Evolutionary conservation across 2,329 filamentous ascomycete genomes (phyloP).

Genomic region (Talaromyces sp.): DNA sequence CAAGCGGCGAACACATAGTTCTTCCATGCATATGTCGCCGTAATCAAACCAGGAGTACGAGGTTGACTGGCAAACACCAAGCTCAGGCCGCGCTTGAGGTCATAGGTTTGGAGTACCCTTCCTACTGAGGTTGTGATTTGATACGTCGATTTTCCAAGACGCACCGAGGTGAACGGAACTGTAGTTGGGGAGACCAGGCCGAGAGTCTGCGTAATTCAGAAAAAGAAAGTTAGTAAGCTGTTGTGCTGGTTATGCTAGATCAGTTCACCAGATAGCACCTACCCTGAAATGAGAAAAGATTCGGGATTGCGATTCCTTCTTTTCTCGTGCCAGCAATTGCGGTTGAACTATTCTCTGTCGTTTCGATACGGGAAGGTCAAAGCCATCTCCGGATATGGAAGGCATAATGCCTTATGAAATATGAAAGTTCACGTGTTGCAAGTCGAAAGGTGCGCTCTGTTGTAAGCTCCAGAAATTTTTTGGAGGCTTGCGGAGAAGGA

Average conservation of each 20-base stretch:
- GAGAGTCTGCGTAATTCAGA: constrained; percentile 63
- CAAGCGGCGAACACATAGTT: constrained; percentile 86
- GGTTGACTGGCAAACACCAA: constrained; percentile 91
- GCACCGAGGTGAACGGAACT: constrained; percentile 85
- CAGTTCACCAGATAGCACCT: constrained; percentile 35
- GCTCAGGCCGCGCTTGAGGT: constrained; percentile 82
- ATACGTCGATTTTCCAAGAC: constrained; percentile 89
- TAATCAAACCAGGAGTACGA: constrained; percentile 81
- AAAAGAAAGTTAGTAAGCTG: neutral
- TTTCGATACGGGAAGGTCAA: constrained; percentile 66
- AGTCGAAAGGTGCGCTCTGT: constrained; percentile 4
- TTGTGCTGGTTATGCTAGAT: neutral
- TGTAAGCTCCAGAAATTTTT: neutral
- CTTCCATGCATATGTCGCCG: constrained; percentile 83
- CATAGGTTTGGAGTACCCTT: constrained; percentile 88
- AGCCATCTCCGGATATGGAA: constrained; percentile 48
- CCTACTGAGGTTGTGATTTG: constrained; percentile 96
- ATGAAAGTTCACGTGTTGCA: neutral
- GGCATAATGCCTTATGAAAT: constrained; percentile 40
- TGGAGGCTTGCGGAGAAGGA: neutral
- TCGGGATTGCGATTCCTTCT: constrained; percentile 58
- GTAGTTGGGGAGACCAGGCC: constrained; percentile 87
- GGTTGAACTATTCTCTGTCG: constrained; percentile 46
- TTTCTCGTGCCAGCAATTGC: constrained; percentile 19
- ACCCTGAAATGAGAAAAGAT: constrained; percentile 94